Evolutionary conservation across 352 stramenopile species (phyloP), one percentile per base, ranked within the genome.

Genomic region (Albugo laibachii): DNA sequence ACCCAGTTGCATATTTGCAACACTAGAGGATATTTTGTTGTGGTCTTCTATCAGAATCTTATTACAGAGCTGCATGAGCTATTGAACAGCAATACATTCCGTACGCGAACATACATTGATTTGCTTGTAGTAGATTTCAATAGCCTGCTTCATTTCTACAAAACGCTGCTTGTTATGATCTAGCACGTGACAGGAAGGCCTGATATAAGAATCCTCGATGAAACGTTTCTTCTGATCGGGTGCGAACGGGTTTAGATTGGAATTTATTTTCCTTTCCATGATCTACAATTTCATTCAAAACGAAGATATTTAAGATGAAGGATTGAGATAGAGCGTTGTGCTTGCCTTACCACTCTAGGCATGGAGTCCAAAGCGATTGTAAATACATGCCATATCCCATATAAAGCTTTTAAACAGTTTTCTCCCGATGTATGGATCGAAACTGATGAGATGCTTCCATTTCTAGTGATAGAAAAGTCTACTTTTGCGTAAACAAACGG

Each of bases 1-100:
- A 40, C 53, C 1, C 39, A 24, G 11, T 37, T 45, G 39, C 24
- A 31, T 31, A 31, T 31, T 31, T 3, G 24, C 24, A 77, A 74
- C 0, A 49, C 36, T 0, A 34, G 24, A 41, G 55, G 46, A 20
- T 54, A 37, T 0, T 52, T 50, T 6, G 62, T 61, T 13, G 63
- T 62, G 40, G 72, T 72, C 20, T 63, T 63, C 2, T 31, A 59
- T 65, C 11, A 74, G 48, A 8, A 74, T 58, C 15, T 53, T 31
- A 3, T 31, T 8, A 31, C 24, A 15, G 53, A 18, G 24, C 73
- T 74, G 15, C 44, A 51, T 2, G 15, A 21, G 35, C 68, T 48
- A 20, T 55, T 66, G 0, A 69, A 36, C 53, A 61, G 14, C 2
- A 27, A 12, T 3, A 13, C 1, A 11, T 13, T 27, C 14, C 51